Percentiles rank a stretch among this genome's conserved stretches.
Evolutionary conservation across 1,139 yeast genomes (phyloP).

Genomic region (Meyerozyma guilliermondii): DNA sequence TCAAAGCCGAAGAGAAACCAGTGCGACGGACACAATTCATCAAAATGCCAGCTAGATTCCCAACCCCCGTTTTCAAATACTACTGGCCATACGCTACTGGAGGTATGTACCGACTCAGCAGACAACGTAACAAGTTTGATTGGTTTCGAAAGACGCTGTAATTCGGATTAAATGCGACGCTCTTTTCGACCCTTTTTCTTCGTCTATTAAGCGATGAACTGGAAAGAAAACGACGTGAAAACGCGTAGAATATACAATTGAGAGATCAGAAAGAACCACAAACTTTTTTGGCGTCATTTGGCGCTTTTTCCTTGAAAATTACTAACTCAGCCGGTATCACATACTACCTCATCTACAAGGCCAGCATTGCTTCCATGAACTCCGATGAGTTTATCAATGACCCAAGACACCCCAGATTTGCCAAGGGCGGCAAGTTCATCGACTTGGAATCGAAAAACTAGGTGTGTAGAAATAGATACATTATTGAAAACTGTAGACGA

Average conservation of each 20-base stretch:
- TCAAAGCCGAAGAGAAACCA: neutral
- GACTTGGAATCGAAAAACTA: constrained; percentile 39
- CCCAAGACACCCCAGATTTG: constrained; percentile 74
- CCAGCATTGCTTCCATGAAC: constrained; percentile 50
- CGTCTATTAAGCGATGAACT: too few relatives aligned
- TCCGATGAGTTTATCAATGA: constrained; percentile 67
- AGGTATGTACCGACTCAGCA: constrained; percentile 35
- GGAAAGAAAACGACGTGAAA: too few relatives aligned
- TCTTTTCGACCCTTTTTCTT: too few relatives aligned
- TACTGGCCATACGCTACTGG: constrained; percentile 50
- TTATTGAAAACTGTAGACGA: neutral
- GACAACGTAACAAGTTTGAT: neutral
- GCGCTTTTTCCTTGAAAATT: constrained; percentile 8
- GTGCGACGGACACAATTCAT: constrained; percentile 2
- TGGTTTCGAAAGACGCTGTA: neutral
- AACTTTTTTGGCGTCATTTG: too few relatives aligned
- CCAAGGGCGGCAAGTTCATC: constrained; percentile 46
- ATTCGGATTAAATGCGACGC: neutral
- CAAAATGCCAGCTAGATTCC: constrained; percentile 19
- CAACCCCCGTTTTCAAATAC: constrained; percentile 43
- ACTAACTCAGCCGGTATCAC: constrained; percentile 42
- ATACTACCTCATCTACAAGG: constrained; percentile 52
- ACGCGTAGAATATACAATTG: too few relatives aligned
- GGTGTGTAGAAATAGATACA: constrained; percentile 3
- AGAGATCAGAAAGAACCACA: too few relatives aligned